phyloP scores from a whole-genome alignment of 176 grass and related monocot genomes.

The Oryza australiensis region DNA sequence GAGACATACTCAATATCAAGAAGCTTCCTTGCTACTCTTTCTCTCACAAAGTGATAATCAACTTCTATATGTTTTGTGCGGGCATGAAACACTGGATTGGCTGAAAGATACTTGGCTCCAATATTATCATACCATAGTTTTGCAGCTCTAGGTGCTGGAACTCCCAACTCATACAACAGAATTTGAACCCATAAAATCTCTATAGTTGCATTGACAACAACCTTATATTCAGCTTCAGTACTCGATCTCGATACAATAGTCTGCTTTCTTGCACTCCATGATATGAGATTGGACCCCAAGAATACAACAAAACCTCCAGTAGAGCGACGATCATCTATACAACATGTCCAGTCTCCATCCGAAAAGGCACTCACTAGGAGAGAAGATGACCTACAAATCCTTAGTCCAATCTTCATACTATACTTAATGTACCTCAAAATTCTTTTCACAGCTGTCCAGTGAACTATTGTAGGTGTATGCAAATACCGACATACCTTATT shows the following conservation, averaged over 20 bases:
- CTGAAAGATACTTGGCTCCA: too few relatives aligned
- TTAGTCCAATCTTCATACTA: background rate
- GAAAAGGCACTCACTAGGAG: background rate
- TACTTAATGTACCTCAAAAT: background rate
- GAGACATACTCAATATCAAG: too few relatives aligned
- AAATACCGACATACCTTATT: too few relatives aligned
- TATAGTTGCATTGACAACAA: background rate
- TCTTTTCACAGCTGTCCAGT: background rate
- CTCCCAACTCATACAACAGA: background rate
- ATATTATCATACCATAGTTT: too few relatives aligned
- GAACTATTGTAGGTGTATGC: background rate
- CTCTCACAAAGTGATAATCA: too few relatives aligned
- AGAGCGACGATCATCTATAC: background rate
- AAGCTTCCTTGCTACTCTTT: too few relatives aligned
- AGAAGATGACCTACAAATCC: background rate
- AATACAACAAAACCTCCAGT: background rate
- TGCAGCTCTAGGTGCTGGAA: too few relatives aligned
- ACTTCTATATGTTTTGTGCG: too few relatives aligned
- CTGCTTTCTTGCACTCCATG: background rate
- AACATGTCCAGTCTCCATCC: background rate
- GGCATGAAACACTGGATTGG: too few relatives aligned
- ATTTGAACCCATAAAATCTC: background rate
- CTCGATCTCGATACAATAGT: background rate
- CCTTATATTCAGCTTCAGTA: background rate
- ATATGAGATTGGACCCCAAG: background rate